Percentiles rank a stretch among this genome's conserved stretches.
These are phyloP conservation scores for Colletotrichum gigasporum DNA, from an alignment of 2,329 filamentous ascomycete genomes.

Conservation along the genomic window DNA sequence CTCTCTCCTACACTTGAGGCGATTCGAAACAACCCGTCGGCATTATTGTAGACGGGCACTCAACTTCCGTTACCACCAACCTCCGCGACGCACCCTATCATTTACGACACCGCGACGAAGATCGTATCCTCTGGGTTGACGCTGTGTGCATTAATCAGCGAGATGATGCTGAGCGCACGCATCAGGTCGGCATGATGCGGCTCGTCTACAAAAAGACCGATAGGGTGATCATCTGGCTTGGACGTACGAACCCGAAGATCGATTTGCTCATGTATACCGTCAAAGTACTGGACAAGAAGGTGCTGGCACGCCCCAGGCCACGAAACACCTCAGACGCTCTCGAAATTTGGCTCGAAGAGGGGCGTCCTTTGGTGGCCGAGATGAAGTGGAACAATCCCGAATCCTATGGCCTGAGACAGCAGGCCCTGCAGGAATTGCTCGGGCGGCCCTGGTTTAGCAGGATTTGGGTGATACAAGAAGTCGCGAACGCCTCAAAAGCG, in stretches of 20 bases:
- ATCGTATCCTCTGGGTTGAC: conserved; percentile 34
- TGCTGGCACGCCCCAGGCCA: neutral
- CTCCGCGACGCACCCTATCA: neutral
- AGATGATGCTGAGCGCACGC: conserved; percentile 5
- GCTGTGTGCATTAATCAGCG: conserved; percentile 28
- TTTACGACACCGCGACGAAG: neutral
- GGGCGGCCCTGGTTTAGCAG: neutral
- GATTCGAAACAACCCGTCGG: neutral
- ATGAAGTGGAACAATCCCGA: neutral
- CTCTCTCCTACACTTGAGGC: conserved; percentile 36
- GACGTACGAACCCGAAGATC: neutral
- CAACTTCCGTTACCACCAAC: neutral
- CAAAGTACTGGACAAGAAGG: neutral
- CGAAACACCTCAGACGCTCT: neutral
- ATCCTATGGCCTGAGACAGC: neutral
- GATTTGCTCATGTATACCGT: neutral
- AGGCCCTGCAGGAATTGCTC: neutral
- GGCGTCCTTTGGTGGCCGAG: neutral
- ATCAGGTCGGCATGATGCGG: conserved; percentile 20
- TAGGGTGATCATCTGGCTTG: conserved; percentile 20
- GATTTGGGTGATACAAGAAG: conserved; percentile 14
- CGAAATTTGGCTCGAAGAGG: neutral
- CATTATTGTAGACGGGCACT: conserved; percentile 3
- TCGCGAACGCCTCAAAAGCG: neutral
- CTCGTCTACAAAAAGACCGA: conserved; percentile 9